Base-by-base conservation (phyloP, 2,329 filamentous ascomycete species). In the Alternaria longipes region DNA sequence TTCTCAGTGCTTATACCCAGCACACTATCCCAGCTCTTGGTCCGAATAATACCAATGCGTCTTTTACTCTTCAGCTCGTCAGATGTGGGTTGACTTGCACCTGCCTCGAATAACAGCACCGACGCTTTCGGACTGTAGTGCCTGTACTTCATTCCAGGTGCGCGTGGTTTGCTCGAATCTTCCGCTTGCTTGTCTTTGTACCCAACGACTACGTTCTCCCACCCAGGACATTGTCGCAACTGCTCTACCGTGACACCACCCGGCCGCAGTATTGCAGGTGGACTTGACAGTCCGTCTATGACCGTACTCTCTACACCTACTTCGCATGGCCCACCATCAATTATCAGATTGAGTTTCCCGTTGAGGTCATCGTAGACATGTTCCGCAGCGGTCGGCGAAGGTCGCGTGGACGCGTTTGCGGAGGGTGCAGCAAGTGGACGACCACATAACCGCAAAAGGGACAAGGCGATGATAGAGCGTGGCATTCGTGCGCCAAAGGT, bases 141-240 rank as follows among this genome's bases (percentile, higher is more conserved):
- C 75, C 95, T 92, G 78, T 99, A 99, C 80, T 99, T 99, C 95
- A 99, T 99, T 1, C 95, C 95, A 0, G 95, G 95, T 1, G 95
- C 95, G 58, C 92, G 85, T 0, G 95, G 95, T 56, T 68, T 72
- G 52, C 86, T 87, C 4, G 66, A 56, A 5, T 87, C 90, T 20
- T 87, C 84, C 70, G 92, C 87, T 16, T 88, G 70, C 59, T 86
- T 85, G 71, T 97, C 93, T 73, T 90, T 89, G 78, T 97, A 98
- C 11, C 87, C 94, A 60, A 90, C 88, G 63, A 85, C 84, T 1
- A 93, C 91, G 40, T 86, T 81, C 75, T 93, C 90, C 94, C 95
- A 99, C 1, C 94, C 94, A 0, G 85, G 82, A 73, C 90, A 93
- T 41, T 82, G 75, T 44, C 90, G 84, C 57, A 98, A 81, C 75